phyloP scores from a whole-genome alignment of 2,329 filamentous ascomycete genomes.

The Exophiala calicioides region DNA sequence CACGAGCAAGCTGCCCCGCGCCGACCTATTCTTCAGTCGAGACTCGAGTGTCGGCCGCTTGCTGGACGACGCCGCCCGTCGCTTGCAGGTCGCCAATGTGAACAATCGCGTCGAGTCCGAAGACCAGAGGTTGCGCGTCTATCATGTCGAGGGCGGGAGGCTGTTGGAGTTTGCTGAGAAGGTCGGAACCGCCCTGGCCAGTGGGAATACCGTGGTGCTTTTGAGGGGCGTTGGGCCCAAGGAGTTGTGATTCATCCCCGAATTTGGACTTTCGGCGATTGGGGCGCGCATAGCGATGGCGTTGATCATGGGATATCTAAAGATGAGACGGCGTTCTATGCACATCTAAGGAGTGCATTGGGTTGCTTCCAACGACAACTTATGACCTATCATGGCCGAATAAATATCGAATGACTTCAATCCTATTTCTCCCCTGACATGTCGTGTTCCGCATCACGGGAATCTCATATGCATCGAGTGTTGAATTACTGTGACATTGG shows the following conservation, averaged over 20 bases:
- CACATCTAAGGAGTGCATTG: too few relatives aligned
- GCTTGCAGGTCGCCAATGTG: constrained; percentile 46
- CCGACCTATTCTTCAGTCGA: constrained; percentile 75
- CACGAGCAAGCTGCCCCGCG: constrained; percentile 77
- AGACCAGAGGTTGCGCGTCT: constrained; percentile 79
- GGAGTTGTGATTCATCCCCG: constrained; percentile 20
- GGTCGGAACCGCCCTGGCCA: constrained; percentile 70
- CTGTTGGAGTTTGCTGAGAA: constrained; percentile 87
- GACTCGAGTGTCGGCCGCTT: constrained; percentile 86
- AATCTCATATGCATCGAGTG: too few relatives aligned
- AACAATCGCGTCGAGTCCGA: constrained; percentile 48
- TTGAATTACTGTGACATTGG: too few relatives aligned
- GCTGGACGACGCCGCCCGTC: constrained; percentile 47
- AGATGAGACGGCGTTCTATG: too few relatives aligned
- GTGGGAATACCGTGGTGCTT: constrained; percentile 87
- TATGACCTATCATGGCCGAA: too few relatives aligned
- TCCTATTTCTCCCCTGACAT: too few relatives aligned
- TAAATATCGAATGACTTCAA: too few relatives aligned
- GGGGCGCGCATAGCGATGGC: constrained; percentile 20
- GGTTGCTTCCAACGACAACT: too few relatives aligned
- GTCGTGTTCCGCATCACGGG: too few relatives aligned
- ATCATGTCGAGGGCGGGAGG: constrained; percentile 87
- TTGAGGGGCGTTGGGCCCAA: constrained; percentile 81
- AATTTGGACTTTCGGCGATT: background rate
- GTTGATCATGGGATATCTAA: constrained; percentile 1